A percentile compares a stretch with the other conserved stretches of the same genome.
These are phyloP conservation scores for Ophidiomyces ophidiicola DNA, from an alignment of 2,329 filamentous ascomycete species.

Conservation along the genomic window DNA sequence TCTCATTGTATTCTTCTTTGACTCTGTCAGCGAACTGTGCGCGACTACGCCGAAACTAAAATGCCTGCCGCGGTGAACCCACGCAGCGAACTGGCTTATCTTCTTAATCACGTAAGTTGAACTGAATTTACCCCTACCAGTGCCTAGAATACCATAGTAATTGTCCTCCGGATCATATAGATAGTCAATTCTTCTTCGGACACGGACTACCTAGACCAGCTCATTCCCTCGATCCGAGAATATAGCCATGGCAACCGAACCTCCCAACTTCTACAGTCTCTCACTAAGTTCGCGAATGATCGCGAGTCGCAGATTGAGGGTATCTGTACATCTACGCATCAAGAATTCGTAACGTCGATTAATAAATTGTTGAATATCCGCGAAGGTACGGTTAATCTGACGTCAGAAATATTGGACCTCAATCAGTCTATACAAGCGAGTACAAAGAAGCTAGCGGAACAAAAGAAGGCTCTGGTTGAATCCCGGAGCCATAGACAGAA, in stretches of 20 bases:
- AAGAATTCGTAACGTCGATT: conserved; percentile 88
- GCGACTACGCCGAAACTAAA: not conserved
- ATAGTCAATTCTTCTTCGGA: conserved; percentile 88
- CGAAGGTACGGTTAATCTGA: conserved; percentile 78
- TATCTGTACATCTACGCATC: conserved; percentile 90
- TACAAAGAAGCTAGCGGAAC: conserved; percentile 83
- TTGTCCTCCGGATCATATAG: conserved; percentile 35
- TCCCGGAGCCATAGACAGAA: conserved; percentile 87
- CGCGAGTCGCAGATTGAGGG: conserved; percentile 85
- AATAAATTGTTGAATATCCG: conserved; percentile 86
- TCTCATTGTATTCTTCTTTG: too few species aligned
- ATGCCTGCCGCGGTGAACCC: conserved; percentile 7
- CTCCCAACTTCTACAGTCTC: conserved; percentile 60
- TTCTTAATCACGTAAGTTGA: conserved; percentile 30
- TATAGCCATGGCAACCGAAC: conserved; percentile 64
- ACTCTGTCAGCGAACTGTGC: not conserved
- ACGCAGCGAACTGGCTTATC: conserved; percentile 28
- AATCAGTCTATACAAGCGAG: conserved; percentile 92
- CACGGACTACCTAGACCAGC: conserved; percentile 84
- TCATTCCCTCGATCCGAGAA: conserved; percentile 90
- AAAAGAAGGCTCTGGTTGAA: conserved; percentile 89
- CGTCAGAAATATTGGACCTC: conserved; percentile 77
- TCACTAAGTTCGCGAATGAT: conserved; percentile 70
- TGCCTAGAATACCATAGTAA: not conserved
- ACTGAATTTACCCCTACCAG: not conserved